Base-by-base conservation (phyloP, 2,329 filamentous ascomycete species). In the Arthrinium phaeospermum region DNA sequence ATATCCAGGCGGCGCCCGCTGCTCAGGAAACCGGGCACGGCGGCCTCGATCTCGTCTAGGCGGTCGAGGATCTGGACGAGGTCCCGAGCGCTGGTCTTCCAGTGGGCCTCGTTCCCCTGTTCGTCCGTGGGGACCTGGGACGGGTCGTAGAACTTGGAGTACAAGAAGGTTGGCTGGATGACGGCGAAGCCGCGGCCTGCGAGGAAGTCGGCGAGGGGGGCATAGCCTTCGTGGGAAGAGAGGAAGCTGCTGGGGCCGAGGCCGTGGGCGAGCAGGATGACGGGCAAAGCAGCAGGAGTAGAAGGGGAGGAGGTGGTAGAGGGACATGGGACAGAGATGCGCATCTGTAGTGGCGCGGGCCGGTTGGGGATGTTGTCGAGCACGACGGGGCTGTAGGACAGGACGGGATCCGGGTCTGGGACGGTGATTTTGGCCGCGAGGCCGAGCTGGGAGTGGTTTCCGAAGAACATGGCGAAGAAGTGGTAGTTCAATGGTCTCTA, bases 121-220 rank as follows among this genome's bases (percentile, higher is more conserved):
- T 53, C 71, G 0, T 73, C 68, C 4, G 82, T 72, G 12, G 71
- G 74, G 3, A 83, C 76, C 2, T 19, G 8, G 22, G 57, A 4
- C 8, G 34, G 57, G 57, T 64, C 57, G 57, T 64, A 64, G 3
- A 79, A 79, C 51, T 75, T 74, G 30, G 83, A 85, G 70, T 77
- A 80, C 3, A 85, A 75, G 73, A 84, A 83, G 3, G 83, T 85
- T 3, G 84, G 84, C 72, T 85, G 83, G 14, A 85, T 76, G 5
- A 85, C 84, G 0, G 79, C 82, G 75, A 85, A 85, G 70, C 83
- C 83, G 67, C 82, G 83, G 24, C 80, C 77, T 6, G 83, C 83
- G 78, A 80, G 84, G 77, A 85, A 85, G 69, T 84, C 80, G 71
- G 77, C 80, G 6, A 85, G 75, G 3, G 84, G 84, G 3, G 78